Base-by-base conservation (phyloP, 2,329 filamentous ascomycete genomes). In the Phaeosphaeria sp. region DNA sequence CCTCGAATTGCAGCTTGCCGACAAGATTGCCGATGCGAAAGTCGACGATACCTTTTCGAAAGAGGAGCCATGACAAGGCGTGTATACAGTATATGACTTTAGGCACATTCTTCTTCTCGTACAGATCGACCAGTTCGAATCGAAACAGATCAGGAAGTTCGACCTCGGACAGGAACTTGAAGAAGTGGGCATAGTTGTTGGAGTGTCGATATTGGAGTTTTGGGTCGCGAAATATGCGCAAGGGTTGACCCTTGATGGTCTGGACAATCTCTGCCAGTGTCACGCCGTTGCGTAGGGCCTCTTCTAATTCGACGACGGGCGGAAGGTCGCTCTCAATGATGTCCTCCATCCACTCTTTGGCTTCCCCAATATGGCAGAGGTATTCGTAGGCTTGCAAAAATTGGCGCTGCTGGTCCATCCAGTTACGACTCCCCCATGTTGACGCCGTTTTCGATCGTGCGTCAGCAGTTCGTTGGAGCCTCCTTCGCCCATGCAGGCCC, bases 21-120 rank as follows among this genome's bases (percentile, higher is more conserved):
- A 99, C 92, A 44, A 99, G 83, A 71, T 99, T 99, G 17, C 94
- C 95, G 71, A 99, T 99, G 9, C 93, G 89, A 77, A 99, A 98
- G 72, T 93, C 90, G 41, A 98, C 90, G 62, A 98, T 92, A 1
- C 95, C 94, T 76, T 97, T 95, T 49, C 95, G 90, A 78, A 92
- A 97, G 11, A 99, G 83, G n/a, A 99, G 84, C 93, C 94, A 99
- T 75, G 94, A 98, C 18, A 99, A 82, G 0, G 95, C 95, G 72
- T 99, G 95, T 52, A 99, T 95, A 74, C 95, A 99, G 80, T 99
- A 96, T 61, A 99, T 99, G 74, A 98, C 96, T 77, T 98, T 99
- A 3, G 95, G 95, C 1, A 98, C 96, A 71, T 99, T 99, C 80
- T 99, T 99, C 83, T 98, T 99, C 79, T 99, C 96, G 81, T 99